These are phyloP conservation scores for Zoysia pacifica DNA, from an alignment of 176 grass and related monocot species.

Conservation along the genomic window DNA sequence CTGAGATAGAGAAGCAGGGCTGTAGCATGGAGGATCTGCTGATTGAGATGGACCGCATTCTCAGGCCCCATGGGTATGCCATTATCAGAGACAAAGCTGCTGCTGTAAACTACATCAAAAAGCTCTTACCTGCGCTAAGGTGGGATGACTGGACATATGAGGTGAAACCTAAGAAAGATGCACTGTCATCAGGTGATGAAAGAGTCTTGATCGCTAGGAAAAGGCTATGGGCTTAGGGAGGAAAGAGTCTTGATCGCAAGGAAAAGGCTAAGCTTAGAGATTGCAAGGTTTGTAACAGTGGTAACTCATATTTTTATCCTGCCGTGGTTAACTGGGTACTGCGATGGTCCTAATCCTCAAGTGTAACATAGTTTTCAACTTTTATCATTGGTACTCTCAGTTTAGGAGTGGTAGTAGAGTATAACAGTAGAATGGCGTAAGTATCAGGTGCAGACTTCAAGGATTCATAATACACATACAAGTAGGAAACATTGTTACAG, in stretches of 20 bases:
- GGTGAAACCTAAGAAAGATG: conserved; percentile 57
- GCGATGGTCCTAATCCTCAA: neutral
- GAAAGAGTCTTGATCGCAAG: conserved; percentile 69
- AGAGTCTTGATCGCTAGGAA: conserved; percentile 70
- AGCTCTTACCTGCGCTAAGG: conserved; percentile 50
- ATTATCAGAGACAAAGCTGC: conserved; percentile 66
- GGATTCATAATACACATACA: neutral
- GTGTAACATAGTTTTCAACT: conserved; percentile 27
- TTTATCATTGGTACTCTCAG: neutral
- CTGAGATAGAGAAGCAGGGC: conserved; percentile 58
- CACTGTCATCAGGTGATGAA: conserved; percentile 50
- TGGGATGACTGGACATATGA: conserved; percentile 77
- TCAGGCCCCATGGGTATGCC: conserved; percentile 60
- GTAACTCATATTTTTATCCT: conserved; percentile 24
- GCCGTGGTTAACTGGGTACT: conserved; percentile 21
- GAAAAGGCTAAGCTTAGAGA: conserved; percentile 53
- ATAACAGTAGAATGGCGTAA: neutral
- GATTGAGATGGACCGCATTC: conserved; percentile 76
- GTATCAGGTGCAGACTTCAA: neutral
- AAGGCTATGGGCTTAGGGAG: conserved; percentile 45
- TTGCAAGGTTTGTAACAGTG: conserved; percentile 27
- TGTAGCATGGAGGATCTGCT: conserved; percentile 80
- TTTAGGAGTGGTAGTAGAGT: conserved; percentile 14
- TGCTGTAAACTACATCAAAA: conserved; percentile 60
- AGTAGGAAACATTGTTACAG: neutral